A percentile compares a stretch with the other conserved stretches of the same genome.
These are phyloP conservation scores for Macrolepiota albuminosa DNA, from an alignment of 768 basidiomycete species.

Conservation along the genomic window DNA sequence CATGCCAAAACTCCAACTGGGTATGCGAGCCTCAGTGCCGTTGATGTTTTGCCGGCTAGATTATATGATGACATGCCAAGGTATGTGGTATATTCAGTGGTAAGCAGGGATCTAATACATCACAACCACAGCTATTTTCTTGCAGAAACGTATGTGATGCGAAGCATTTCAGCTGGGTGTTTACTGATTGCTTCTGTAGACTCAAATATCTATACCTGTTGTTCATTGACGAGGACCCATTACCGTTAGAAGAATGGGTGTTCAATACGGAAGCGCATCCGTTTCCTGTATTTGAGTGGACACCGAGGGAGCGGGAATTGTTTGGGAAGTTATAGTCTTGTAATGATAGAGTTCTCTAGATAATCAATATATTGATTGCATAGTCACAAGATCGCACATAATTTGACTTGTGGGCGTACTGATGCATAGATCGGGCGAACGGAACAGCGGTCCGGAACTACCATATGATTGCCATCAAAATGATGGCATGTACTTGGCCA, in stretches of 20 bases:
- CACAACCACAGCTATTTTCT: slow-evolving; percentile 33
- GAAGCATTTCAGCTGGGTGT: neutral
- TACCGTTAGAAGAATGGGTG: slow-evolving; percentile 54
- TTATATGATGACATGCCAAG: slow-evolving; percentile 69
- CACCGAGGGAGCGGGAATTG: slow-evolving; percentile 39
- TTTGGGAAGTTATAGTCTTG: slow-evolving; percentile 30
- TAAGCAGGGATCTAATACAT: neutral
- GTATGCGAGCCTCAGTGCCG: slow-evolving; percentile 55
- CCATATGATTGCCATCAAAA: slow-evolving; percentile 3
- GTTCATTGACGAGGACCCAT: slow-evolving; percentile 58
- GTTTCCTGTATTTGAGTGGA: slow-evolving; percentile 67
- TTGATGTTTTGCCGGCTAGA: slow-evolving; percentile 35
- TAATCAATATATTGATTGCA: neutral
- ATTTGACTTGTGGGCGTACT: neutral
- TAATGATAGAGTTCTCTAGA: neutral
- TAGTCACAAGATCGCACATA: neutral
- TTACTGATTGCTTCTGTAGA: slow-evolving; percentile 24
- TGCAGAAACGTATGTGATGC: slow-evolving; percentile 38
- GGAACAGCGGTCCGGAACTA: slow-evolving; percentile 14
- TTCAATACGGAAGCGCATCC: slow-evolving; percentile 77
- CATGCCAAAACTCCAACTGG: slow-evolving; percentile 54
- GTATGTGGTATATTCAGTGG: slow-evolving; percentile 31
- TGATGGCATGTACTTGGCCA: slow-evolving; percentile 4
- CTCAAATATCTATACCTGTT: slow-evolving; percentile 72
- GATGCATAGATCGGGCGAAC: neutral